phyloP scores from a whole-genome alignment of 208 protist species.

The Trypanosoma grayi region DNA sequence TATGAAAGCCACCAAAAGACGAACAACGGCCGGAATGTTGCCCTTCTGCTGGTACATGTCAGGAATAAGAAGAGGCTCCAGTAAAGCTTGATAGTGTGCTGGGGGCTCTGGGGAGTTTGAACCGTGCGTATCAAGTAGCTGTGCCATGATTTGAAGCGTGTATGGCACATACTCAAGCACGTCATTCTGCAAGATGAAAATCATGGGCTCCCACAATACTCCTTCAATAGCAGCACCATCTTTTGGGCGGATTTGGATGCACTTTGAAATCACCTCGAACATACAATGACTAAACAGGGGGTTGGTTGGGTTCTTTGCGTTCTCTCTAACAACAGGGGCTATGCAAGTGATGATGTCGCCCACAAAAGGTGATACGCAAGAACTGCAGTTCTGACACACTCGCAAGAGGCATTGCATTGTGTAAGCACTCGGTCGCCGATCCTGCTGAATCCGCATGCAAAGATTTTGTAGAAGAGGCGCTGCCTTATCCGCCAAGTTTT shows the following conservation, averaged over 20 bases:
- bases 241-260: conserved; percentile 68
- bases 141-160: conserved; percentile 94
- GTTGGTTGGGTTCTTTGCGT: conserved; percentile 92
- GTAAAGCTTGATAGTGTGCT: conserved; percentile 49
- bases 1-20: conserved; percentile 74
- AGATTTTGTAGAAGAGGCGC: conserved; percentile 76
- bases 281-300: conserved; percentile 96
- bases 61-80: conserved; percentile 61
- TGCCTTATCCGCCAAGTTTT: conserved; percentile 44
- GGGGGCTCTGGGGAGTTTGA: conserved; percentile 30
- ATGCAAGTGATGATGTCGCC: conserved; percentile 56
- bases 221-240: conserved; percentile 69
- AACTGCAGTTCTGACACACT: conserved; percentile 51
- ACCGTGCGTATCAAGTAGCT: conserved; percentile 88
- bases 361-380: conserved; percentile 48
- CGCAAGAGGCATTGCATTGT: conserved; percentile 92
- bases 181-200: conserved; percentile 87
- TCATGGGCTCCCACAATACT: conserved; percentile 82
- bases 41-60: conserved; percentile 62
- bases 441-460: conserved; percentile 64
- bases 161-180: conserved; percentile 96
- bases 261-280: conserved; percentile 94
- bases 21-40: conserved; percentile 82
- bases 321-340: conserved; percentile 41
- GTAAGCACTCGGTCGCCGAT: conserved; percentile 81